Evolutionary conservation across 495 filamentous ascomycete genomes (phyloP).

Genomic region (Venustampulla echinocandica): DNA sequence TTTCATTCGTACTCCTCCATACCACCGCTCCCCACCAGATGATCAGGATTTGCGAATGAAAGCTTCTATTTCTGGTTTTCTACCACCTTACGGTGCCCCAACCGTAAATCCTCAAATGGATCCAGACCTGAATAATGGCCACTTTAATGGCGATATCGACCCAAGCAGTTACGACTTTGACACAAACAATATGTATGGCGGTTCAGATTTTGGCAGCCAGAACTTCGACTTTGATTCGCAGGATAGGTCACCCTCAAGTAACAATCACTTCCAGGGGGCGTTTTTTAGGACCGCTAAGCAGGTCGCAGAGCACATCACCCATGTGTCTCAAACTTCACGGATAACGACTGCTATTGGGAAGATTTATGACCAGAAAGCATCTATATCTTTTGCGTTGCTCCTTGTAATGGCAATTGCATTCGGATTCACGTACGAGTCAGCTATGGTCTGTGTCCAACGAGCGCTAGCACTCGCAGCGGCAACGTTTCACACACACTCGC

Average conservation of each 20-base stretch:
- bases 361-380: not conserved
- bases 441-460: not conserved
- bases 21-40: conserved; percentile 7
- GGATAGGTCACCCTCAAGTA: too few species aligned
- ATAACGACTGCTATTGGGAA: conserved; percentile 4
- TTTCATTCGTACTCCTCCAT: conserved; percentile 11
- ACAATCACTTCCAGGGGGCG: too few species aligned
- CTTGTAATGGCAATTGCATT: conserved; percentile 8
- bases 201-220: conserved; percentile 1
- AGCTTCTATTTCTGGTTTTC: not conserved
- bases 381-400: conserved; percentile 1
- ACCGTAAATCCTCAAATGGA: not conserved
- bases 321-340: not conserved
- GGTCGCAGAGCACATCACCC: not conserved
- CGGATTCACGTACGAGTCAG: conserved; percentile 6
- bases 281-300: too few species aligned
- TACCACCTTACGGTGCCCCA: not conserved
- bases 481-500: conserved; percentile 2
- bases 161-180: conserved; percentile 9
- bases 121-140: conserved; percentile 1
- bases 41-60: conserved; percentile 5
- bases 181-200: conserved; percentile 6
- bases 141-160: conserved; percentile 2
- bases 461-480: not conserved
- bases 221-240: conserved; percentile 4